phyloP scores from a whole-genome alignment of 2,329 filamentous ascomycete genomes.

The Ophiostoma fasciatum region DNA sequence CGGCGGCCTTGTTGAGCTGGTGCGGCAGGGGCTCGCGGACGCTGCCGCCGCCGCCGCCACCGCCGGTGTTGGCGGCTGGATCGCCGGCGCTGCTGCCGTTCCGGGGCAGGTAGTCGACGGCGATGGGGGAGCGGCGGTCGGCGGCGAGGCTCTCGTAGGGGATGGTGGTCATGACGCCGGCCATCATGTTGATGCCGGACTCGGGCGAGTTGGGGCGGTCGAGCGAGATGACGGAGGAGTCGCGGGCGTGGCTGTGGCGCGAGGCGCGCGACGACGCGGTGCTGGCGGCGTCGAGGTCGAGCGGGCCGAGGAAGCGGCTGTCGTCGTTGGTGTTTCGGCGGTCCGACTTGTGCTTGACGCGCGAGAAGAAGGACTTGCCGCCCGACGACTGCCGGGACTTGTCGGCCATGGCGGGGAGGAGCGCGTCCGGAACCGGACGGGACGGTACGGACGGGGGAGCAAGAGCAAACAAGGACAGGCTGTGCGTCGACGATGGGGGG shows the following conservation, averaged over 20 bases:
- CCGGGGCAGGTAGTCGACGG: conserved; percentile 58
- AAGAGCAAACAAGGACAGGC: too few species aligned
- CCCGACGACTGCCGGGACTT: conserved; percentile 68
- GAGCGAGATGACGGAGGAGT: conserved; percentile 56
- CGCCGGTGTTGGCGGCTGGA: not conserved
- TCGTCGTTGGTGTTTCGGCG: conserved; percentile 49
- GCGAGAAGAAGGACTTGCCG: conserved; percentile 63
- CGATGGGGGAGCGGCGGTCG: conserved; percentile 54
- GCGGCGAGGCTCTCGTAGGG: conserved; percentile 60
- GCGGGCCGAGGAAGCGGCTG: conserved; percentile 34
- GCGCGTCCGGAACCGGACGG: too few species aligned
- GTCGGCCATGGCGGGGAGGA: conserved; percentile 50
- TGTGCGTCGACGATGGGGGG: too few species aligned
- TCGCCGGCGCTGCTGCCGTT: not conserved
- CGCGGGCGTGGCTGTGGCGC: conserved; percentile 64
- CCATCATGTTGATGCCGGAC: conserved; percentile 54
- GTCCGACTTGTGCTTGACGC: conserved; percentile 65
- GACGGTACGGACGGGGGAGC: conserved; percentile 5
- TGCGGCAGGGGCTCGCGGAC: conserved; percentile 65
- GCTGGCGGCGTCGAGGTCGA: conserved; percentile 46
- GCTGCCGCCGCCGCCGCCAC: conserved; percentile 42
- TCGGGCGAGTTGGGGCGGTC: conserved; percentile 53
- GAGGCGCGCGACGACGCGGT: conserved; percentile 54
- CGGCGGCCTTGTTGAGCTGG: conserved; percentile 63
- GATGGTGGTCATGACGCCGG: conserved; percentile 75